phyloP scores from a whole-genome alignment of 768 basidiomycete genomes.

The Heimioporus sp. region DNA sequence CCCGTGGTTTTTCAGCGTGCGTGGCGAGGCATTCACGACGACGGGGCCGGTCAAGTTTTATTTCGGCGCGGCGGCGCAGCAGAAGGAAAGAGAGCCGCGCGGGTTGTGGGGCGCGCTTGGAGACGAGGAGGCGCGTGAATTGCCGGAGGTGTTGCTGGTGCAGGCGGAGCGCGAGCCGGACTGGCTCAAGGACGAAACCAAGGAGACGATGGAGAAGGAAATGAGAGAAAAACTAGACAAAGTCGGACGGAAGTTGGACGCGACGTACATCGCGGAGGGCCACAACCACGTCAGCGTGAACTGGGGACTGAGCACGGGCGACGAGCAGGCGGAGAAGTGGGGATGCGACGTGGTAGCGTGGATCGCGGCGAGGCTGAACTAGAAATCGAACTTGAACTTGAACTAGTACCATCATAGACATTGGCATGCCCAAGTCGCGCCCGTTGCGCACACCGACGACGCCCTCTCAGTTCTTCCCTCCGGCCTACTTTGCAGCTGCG shows the following conservation, averaged over 20 bases:
- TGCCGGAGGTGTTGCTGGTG: conserved; percentile 50
- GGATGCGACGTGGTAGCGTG: conserved; percentile 44
- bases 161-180: conserved; percentile 55
- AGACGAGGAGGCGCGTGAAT: conserved; percentile 29
- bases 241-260: conserved; percentile 15
- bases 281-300: conserved; percentile 66
- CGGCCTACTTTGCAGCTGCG: conserved; percentile 55
- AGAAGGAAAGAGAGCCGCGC: conserved; percentile 40
- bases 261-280: conserved; percentile 40
- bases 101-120: conserved; percentile 39
- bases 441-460: conserved; percentile 32
- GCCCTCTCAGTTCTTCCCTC: conserved; percentile 46
- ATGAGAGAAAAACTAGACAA: conserved; percentile 36
- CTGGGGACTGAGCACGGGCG: conserved; percentile 48
- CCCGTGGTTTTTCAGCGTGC: conserved; percentile 37
- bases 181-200: conserved; percentile 36
- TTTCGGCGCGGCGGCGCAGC: conserved; percentile 39
- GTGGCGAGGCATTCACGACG: conserved; percentile 25
- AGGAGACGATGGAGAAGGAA: conserved; percentile 37
- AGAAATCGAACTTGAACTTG: conserved; percentile 1
- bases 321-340: conserved; percentile 64
- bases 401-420: conserved; percentile 4
- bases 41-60: conserved; percentile 26
- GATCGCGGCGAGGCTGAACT: conserved; percentile 24
- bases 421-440: conserved; percentile 34